Evolutionary conservation across 1,284 basidiomycete species (phyloP), one percentile per base, ranked within the genome.

Genomic region (Cryptococcus sp.): DNA sequence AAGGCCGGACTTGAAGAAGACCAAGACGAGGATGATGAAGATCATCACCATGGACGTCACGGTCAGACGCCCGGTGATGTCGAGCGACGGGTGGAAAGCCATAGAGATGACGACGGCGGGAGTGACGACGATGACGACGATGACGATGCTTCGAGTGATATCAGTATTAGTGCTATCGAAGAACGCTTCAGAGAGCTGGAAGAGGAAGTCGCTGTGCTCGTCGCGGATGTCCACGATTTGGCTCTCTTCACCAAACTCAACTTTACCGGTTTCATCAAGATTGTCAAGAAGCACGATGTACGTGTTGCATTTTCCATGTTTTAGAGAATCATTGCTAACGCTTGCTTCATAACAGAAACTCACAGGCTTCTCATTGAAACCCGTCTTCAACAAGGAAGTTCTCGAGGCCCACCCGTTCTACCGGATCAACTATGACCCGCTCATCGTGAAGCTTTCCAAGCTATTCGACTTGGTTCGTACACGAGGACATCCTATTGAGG

Each of bases 251-350:
- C 90, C 5, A 98, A 98, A 79, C 85, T 98, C 64, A 97, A 97
- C 78, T 93, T 91, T 75, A 95, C 96, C 0, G 96, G 96, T 10
- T 99, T 99, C 79, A 90, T 97, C 84, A 99, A 99, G 82, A 99
- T 99, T 64, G 84, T 98, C 64, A 99, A 99, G 89, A 95, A 94
- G 88, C 82, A 83, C 69, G 82, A 83, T 70, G 80, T 81, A 54
- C 85, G 88, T 87, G 11, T n/a, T 22, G 8, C 13, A n/a, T 42
- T 22, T 3, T 47, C 19, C 50, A 50, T 43, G 39, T 16, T 19
- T 39, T 13, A 8, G 20, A 16, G 27, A 11, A 25, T 25, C 23
- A 15, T 23, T 6, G 27, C 50, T 50, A 47, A 50, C 40, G 2
- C n/a, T 10, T 8, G 41, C 57, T 56, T 41, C 47, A 6, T 27